Base-by-base conservation (phyloP, 2,329 filamentous ascomycete species). In the Aureobasidium sp. region DNA sequence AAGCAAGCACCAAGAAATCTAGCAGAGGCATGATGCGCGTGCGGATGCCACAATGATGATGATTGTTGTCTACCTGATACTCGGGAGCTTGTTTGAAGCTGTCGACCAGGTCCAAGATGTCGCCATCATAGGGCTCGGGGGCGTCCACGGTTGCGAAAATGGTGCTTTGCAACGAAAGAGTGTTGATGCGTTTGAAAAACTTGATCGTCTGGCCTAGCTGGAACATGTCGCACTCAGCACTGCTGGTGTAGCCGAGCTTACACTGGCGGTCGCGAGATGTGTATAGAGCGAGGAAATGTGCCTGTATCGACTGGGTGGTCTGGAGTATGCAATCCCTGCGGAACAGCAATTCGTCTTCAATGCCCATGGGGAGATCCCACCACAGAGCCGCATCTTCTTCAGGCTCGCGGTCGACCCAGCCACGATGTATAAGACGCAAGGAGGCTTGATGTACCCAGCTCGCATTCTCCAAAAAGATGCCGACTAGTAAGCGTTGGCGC, bases 161-260 rank as follows among this genome's bases (percentile, higher is more conserved):
- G 24, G 72, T 75, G 29, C 76, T 73, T 63, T 76, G 72, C 1
- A 90, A 73, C 40, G 80, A 82, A 4, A 90, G 69, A 0, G 89
- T 81, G 31, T 81, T 79, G 66, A 84, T 84, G 66, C 80, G 79
- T 15, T 78, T 75, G 39, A 91, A 81, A 72, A 91, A 91, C 66
- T 85, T 85, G 65, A 90, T 74, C 79, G 89, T 89, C 73, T 91
- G 87, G 24, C 88, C 89, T 0, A 92, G 81, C 73, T 92, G 89
- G 69, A 88, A 92, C 1, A 85, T 86, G 74, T 92, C 89, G 71
- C 89, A 91, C 45, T 87, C 84, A 1, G 81, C 74, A 64, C 85
- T 88, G 2, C 84, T 85, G 68, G 90, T 87, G 72, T 91, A 91
- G 58, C 88, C 88, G 0, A 90, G 79, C 67, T 84, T 85, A 72